Percentiles rank a stretch among this genome's conserved stretches.
Conservation (phyloP, 2,329 filamentous ascomycete genomes). For the Botryotinia convoluta region DNA sequence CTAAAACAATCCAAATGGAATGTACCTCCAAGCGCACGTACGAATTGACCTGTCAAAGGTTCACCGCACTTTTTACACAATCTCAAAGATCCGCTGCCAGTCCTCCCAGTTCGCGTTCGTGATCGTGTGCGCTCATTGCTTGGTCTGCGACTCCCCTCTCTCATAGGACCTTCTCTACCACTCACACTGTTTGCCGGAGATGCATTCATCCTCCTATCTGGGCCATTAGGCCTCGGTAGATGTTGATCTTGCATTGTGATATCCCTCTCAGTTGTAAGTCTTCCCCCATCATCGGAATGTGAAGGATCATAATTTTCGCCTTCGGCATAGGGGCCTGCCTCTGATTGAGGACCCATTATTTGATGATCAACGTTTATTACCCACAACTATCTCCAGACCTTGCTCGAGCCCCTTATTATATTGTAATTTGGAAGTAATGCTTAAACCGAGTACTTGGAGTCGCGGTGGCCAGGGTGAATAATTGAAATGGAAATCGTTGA, state of each 20-base stretch:
- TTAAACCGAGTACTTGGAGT: slow-evolving; percentile 20
- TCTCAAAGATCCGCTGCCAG: slow-evolving; percentile 59
- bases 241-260: slow-evolving; percentile 25
- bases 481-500: slow-evolving; percentile 14
- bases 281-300: slow-evolving; percentile 26
- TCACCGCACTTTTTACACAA: slow-evolving; percentile 86
- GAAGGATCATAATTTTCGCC: slow-evolving; percentile 29
- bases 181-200: slow-evolving; percentile 34
- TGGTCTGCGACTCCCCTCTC: slow-evolving; percentile 25
- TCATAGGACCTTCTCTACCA: slow-evolving; percentile 31
- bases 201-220: slow-evolving; percentile 33
- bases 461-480: slow-evolving; percentile 29
- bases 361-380: slow-evolving; percentile 20
- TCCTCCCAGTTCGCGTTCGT: slow-evolving; percentile 52
- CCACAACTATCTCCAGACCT: slow-evolving; percentile 20
- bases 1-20: slow-evolving; percentile 98
- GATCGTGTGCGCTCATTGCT: slow-evolving; percentile 59
- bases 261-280: slow-evolving; percentile 32
- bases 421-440: slow-evolving; percentile 1
- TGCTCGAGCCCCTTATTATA: slow-evolving; percentile 24
- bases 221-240: slow-evolving; percentile 33
- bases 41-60: slow-evolving; percentile 89
- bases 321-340: slow-evolving; percentile 39
- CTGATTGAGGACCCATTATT: slow-evolving; percentile 40
- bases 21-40: slow-evolving; percentile 86